Evolutionary conservation across 805 yeast species (phyloP), one percentile per base, ranked within the genome.

Genomic region (Schizosaccharomyces cryophilus): DNA sequence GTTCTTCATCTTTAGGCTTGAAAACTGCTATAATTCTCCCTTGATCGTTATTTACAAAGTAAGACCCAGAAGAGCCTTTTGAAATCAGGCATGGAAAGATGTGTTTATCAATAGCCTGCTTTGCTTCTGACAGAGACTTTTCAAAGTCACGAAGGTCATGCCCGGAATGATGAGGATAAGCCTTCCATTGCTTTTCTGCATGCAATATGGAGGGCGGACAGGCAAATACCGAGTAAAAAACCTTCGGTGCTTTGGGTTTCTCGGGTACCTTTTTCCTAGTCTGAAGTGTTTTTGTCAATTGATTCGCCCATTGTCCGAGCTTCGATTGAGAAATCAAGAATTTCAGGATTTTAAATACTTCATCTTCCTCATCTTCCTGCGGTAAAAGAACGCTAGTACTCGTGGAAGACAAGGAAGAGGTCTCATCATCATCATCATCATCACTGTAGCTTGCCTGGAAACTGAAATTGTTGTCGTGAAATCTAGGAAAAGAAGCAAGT

Each of bases 1-100:
- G 89, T 65, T 84, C 88, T 68, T 84, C 89, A 69, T 83, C 87
- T 67, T 82, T 83, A 4, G 89, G 89, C 67, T 84, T 84, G 73
- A 84, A 84, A 1, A 84, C 81, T 0, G 83, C 88, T 17, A 75
- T 75, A 13, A 74, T 75, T 54, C 70, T 65, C 42, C 70, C 69
- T 0, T 63, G 40, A 1, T 71, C 63, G 58, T 73, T 71, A 63
- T 71, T 75, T 1, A 83, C 73, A 67, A 83, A 84, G 67, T 83
- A 83, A 61, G 84, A 79, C 0, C 89, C 89, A 0, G 85, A 80
- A 1, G 86, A 81, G 0, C 89, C 89, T 21, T 80, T 76, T 30
- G 80, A 66, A 5, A 84, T 83, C 61, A 84, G 69, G 59, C 69
- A 66, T 0, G 87, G 85, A 30, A 70, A 70, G 4, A 77, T 69